Evolutionary conservation across 2,329 filamentous ascomycete species (phyloP), one percentile per base, ranked within the genome.

Genomic region (Salinomyces thailandicus): DNA sequence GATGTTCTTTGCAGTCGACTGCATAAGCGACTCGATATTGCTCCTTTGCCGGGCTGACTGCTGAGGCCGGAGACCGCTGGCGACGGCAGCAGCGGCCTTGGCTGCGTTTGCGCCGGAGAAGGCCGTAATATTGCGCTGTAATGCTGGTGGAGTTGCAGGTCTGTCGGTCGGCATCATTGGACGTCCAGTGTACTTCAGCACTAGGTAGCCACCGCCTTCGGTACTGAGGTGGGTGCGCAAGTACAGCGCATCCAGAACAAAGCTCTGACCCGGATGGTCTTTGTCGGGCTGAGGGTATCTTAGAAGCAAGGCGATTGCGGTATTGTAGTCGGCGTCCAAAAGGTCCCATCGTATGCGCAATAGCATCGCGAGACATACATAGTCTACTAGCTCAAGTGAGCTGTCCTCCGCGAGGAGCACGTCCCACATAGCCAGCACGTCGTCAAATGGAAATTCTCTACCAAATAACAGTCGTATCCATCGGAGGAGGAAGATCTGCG

Each of bases 401-500:
- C 89, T 73, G 50, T 94, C 87, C 51, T 93, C 77, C 2, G 87
- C 83, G 56, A 98, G 93, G 1, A 98, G 68, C 5, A 79, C 73
- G 62, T 98, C 91, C 91, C 91, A 98, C 38, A 98, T 72, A 15
- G 75, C 67, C 24, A 98, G 72, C 27, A 87, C 72, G 43, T 93
- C 77, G 36, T 87, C 77, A 43, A 96, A 93, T 0, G 85, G 77
- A 50, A 95, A 96, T 58, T 98, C 91, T 47, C 91, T 75, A 33
- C 89, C 87, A 54, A 96, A 96, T 0, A 98, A 64, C 1, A 98
- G 73, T 18, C 91, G 77, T 39, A 96, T 82, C 91, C 91, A 98
- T 39, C 91, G 85, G 83, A 96, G 93, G 16, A 96, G 66, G 54
- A 96, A 98, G 34, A 98, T 89, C 52, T 98, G 91, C 1, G 91